These are phyloP conservation scores for Casuarina cunninghamiana DNA, from an alignment of 306 rosid species.

Conservation along the genomic window DNA sequence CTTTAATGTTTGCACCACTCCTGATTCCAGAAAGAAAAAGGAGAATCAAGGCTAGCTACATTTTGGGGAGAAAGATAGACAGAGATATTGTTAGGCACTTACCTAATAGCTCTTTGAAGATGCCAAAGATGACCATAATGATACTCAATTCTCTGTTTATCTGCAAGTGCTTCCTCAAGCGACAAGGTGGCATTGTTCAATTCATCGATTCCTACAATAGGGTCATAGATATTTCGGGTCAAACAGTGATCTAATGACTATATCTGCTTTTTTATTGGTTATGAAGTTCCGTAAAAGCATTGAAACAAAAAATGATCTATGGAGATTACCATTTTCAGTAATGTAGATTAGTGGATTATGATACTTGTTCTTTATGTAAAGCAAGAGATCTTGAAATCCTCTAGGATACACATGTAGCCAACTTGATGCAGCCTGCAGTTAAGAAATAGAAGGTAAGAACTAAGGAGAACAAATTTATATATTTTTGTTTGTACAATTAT, in stretches of 20 bases:
- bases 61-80: not conserved
- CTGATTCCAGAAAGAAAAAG: conserved; percentile 23
- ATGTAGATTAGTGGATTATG: conserved; percentile 54
- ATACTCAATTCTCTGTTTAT: conserved; percentile 44
- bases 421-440: conserved; percentile 39
- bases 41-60: not conserved
- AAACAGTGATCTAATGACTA: conserved; percentile 6
- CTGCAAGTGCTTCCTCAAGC: conserved; percentile 37
- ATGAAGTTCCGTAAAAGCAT: not conserved
- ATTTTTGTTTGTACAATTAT: no score
- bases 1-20: conserved; percentile 61
- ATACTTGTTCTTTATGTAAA: conserved; percentile 48
- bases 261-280: no score
- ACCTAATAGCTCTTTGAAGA: conserved; percentile 41
- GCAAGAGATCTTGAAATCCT: conserved; percentile 45
- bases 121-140: conserved; percentile 33
- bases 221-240: not conserved
- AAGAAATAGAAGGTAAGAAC: not conserved
- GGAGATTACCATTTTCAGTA: conserved; percentile 62
- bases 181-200: conserved; percentile 40
- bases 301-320: not conserved
- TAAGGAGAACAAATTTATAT: no score
- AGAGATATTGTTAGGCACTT: conserved; percentile 14
- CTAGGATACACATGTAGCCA: conserved; percentile 56
- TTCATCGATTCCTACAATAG: conserved; percentile 55